Evolutionary conservation across 768 basidiomycete genomes (phyloP).

Genomic region (Fomitopsis serialis): DNA sequence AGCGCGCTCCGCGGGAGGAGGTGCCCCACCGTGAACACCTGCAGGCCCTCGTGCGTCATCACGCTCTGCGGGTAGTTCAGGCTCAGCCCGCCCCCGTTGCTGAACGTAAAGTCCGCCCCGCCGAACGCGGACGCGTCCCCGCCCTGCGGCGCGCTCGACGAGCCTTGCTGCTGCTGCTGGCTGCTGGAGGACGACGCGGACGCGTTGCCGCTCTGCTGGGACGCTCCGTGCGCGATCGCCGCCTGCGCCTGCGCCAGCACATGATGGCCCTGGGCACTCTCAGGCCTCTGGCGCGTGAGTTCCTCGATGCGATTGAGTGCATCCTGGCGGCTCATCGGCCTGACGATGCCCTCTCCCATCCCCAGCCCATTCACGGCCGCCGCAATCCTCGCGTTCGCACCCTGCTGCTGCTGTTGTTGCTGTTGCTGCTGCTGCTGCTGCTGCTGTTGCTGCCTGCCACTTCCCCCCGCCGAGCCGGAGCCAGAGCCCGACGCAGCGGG

Average conservation of each 20-base stretch:
- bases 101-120: constrained; percentile 5
- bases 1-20: constrained; percentile 52
- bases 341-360: constrained; percentile 16
- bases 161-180: neutral
- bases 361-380: constrained; percentile 26
- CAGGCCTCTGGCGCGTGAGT: constrained; percentile 36
- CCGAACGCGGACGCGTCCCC: constrained; percentile 5
- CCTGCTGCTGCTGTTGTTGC: constrained; percentile 2
- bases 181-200: neutral
- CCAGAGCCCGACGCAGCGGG: constrained; percentile 47
- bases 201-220: neutral
- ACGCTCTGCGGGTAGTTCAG: constrained; percentile 10
- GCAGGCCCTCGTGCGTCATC: constrained; percentile 55
- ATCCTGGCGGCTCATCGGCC: constrained; percentile 35
- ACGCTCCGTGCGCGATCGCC: constrained; percentile 6
- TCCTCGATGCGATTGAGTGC: constrained; percentile 50
- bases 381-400: constrained; percentile 19
- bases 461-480: constrained; percentile 29
- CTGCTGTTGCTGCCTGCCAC: constrained; percentile 14
- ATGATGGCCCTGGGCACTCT: constrained; percentile 13
- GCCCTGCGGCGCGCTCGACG: neutral
- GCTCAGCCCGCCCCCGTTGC: constrained; percentile 12
- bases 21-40: constrained; percentile 79
- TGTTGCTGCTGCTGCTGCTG: neutral
- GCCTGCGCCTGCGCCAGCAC: constrained; percentile 6